Base-by-base conservation (phyloP, 176 grass and related monocot genomes). In the Elaeis guineensis region DNA sequence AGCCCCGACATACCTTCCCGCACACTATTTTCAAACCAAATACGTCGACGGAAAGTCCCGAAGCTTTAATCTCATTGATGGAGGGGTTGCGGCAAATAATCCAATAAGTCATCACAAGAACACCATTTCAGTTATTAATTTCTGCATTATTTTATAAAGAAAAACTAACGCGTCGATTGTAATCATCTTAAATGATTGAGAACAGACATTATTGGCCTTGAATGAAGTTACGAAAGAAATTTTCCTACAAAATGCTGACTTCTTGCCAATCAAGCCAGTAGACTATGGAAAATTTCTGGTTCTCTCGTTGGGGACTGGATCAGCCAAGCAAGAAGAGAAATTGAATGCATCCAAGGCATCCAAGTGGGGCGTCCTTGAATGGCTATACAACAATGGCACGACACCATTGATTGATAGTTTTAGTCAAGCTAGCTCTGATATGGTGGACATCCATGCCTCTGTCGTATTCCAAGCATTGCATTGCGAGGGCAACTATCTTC, bases 41-140 rank as follows among this genome's bases (percentile, higher is more conserved):
- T 25, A 60, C 58, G 4, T 6, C 25, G 0, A 60, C 9, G 58
- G 57, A 14, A 60, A 60, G 22, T 17, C 25, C 17, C 58, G 25
- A 16, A n/a, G 17, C 3, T 60, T 28, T 24, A 18, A 60, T 22
- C 58, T 60, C 14, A 30, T 60, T 28, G 58, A 57, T 22, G 55
- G 55, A 32, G 66, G 66, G 11, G 18, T 69, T 48, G 53, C 53
- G 1, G 66, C 54, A 48, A 69, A 69, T 22, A 69, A 69, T 57
- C 66, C 66, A 63, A 3, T 17, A 49, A 21, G 17, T 21, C 29
- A 6, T 32, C 30, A 0, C 6, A 32, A 1, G 30, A 32, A 32
- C 30, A 32, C 30, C 30, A 32, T 32, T 32, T 32, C 30, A 32
- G 5, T 32, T 32, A 6, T 32, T 8, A 32, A 32, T 32, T 32